phyloP scores from a whole-genome alignment of 2,329 filamentous ascomycete species.

The Hypomyces rosellus region DNA sequence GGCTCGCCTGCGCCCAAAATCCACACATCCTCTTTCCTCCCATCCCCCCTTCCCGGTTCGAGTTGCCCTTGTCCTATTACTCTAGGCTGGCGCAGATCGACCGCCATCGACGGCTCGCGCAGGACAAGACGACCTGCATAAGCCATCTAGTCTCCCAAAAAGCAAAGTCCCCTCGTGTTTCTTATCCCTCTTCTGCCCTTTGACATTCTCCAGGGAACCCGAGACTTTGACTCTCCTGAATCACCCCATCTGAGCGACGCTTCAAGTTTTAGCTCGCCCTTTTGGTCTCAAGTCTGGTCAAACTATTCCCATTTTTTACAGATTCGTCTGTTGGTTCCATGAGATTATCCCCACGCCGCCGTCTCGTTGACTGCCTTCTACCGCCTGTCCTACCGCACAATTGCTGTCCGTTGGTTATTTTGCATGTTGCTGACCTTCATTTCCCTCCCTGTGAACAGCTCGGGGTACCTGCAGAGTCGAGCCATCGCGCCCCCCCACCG shows the following conservation, averaged over 20 bases:
- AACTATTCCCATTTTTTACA: slow-evolving; percentile 8
- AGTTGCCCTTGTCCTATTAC: slow-evolving; percentile 7
- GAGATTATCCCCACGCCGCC: slow-evolving; percentile 3
- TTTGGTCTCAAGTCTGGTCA: slow-evolving; percentile 13
- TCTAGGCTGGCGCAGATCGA: slow-evolving; percentile 11
- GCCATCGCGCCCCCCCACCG: slow-evolving; percentile 5
- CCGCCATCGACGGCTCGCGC: slow-evolving; percentile 17
- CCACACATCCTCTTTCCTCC: slow-evolving; percentile 7
- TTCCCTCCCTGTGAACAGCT: slow-evolving; percentile 18
- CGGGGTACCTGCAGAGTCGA: slow-evolving; percentile 16
- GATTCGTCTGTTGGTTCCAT: not conserved
- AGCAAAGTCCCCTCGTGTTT: slow-evolving; percentile 27
- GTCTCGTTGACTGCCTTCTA: not conserved
- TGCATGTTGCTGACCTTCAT: slow-evolving; percentile 16
- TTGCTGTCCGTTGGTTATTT: not conserved
- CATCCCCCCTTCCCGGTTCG: slow-evolving; percentile 2
- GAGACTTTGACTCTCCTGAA: slow-evolving; percentile 25
- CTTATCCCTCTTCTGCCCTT: slow-evolving; percentile 19
- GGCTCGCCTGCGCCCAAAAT: not conserved
- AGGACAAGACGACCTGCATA: slow-evolving; percentile 28
- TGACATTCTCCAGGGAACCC: slow-evolving; percentile 20
- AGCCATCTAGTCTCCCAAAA: slow-evolving; percentile 24
- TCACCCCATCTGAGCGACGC: slow-evolving; percentile 20
- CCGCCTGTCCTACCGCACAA: not conserved
- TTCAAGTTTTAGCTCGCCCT: slow-evolving; percentile 14